Conservation (phyloP, 345 rosid species). For the Boechera stricta region DNA sequence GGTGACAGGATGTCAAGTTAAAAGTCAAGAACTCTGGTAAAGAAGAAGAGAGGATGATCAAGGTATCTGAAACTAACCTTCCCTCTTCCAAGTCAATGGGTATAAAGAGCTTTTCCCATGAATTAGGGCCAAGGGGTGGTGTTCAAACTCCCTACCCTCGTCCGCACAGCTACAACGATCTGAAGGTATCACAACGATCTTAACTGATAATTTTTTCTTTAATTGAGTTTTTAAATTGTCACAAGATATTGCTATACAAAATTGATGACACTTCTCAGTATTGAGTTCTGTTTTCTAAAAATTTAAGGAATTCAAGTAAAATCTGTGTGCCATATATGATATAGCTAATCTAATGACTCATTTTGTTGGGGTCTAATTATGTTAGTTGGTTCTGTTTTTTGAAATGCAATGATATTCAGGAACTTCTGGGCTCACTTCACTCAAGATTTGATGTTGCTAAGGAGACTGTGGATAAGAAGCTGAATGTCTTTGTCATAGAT, state of each 20-base stretch:
- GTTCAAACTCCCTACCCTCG: slow-evolving; percentile 57
- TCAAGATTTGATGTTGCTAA: slow-evolving; percentile 80
- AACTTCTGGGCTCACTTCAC: slow-evolving; percentile 68
- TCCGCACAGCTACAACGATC: slow-evolving; percentile 72
- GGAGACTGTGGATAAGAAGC: slow-evolving; percentile 64
- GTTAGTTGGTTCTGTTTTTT: background rate
- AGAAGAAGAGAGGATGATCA: slow-evolving; percentile 45
- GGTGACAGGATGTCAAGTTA: slow-evolving; percentile 49
- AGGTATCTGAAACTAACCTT: slow-evolving; percentile 43
- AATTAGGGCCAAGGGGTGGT: slow-evolving; percentile 74
- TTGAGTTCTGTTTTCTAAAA: slow-evolving; percentile 2
- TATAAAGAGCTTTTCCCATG: slow-evolving; percentile 80
- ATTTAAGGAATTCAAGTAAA: background rate
- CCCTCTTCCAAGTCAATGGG: slow-evolving; percentile 52
- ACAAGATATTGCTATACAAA: slow-evolving; percentile 1
- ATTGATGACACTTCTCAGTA: background rate
- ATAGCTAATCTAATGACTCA: background rate
- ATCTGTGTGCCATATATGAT: background rate
- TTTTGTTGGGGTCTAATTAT: background rate
- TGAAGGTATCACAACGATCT: slow-evolving; percentile 50
- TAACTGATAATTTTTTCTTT: background rate
- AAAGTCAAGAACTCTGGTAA: slow-evolving; percentile 46
- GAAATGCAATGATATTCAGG: slow-evolving; percentile 51
- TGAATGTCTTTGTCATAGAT: slow-evolving; percentile 61
- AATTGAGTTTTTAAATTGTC: slow-evolving; percentile 8